phyloP scores from a whole-genome alignment of 2,329 filamentous ascomycete genomes.

The Aureobasidium melanogenum region DNA sequence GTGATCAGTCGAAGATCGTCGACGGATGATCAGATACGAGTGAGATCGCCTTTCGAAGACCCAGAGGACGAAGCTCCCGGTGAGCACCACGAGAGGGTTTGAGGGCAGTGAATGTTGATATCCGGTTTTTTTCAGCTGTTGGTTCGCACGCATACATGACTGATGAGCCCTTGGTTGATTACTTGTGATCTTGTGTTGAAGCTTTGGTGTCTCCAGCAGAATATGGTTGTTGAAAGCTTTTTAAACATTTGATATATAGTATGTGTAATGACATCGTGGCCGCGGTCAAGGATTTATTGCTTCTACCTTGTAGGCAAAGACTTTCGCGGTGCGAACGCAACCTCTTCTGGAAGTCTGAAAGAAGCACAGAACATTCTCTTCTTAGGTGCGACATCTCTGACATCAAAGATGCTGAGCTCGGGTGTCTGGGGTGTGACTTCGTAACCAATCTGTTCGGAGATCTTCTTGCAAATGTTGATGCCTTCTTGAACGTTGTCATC shows the following conservation, averaged over 20 bases:
- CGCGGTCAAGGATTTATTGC: neutral
- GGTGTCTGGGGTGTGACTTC: conserved; percentile 50
- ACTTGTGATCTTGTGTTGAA: neutral
- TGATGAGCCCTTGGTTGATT: neutral
- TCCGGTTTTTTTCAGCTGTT: no score
- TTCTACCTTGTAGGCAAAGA: neutral
- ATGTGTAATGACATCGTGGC: neutral
- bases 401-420: conserved; percentile 51
- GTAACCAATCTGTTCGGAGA: conserved; percentile 53
- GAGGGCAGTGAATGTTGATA: neutral
- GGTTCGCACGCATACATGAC: neutral
- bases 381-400: conserved; percentile 81
- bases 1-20: neutral
- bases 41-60: conserved; percentile 6
- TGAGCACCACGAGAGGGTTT: neutral
- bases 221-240: neutral
- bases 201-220: neutral
- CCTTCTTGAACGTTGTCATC: conserved; percentile 59
- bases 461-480: conserved; percentile 54
- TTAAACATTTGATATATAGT: conserved; percentile 3
- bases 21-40: neutral
- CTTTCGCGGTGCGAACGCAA: conserved; percentile 58
- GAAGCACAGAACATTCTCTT: conserved; percentile 97
- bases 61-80: neutral
- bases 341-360: conserved; percentile 72